These are phyloP conservation scores for Mallotus japonicus DNA, from an alignment of 441 rosid species.

Conservation along the genomic window DNA sequence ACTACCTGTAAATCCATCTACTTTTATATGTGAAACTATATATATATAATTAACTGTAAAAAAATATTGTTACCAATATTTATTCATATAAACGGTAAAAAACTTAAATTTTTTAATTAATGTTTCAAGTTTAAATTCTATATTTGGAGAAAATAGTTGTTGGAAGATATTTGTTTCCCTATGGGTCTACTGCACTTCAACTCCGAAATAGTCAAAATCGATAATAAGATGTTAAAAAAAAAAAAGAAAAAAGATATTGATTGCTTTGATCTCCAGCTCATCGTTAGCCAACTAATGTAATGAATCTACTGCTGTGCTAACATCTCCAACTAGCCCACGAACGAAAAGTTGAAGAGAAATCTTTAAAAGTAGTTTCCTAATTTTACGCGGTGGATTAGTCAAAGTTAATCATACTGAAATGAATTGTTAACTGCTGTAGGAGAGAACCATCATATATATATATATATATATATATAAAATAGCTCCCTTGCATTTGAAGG, in stretches of 20 bases:
- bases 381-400: constrained; percentile 22
- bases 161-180: too few relatives aligned
- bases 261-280: constrained; percentile 25
- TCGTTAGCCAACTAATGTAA: constrained; percentile 20
- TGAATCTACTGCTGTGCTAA: neutral
- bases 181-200: too few relatives aligned
- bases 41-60: neutral
- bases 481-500: too few relatives aligned
- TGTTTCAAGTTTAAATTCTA: too few relatives aligned
- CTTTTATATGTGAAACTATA: neutral
- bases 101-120: too few relatives aligned
- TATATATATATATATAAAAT: too few relatives aligned
- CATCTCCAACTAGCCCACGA: constrained; percentile 17
- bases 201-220: too few relatives aligned
- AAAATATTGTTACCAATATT: neutral
- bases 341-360: constrained; percentile 15
- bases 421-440: too few relatives aligned
- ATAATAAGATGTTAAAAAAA: too few relatives aligned
- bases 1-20: neutral
- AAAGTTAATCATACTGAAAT: constrained; percentile 22
- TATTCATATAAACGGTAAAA: too few relatives aligned
- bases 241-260: neutral
- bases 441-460: too few relatives aligned
- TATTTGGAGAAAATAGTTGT: too few relatives aligned
- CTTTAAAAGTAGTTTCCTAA: constrained; percentile 17